Percentiles rank a stretch among this genome's conserved stretches.
Conservation (phyloP, 805 yeast genomes). For the Metschnikowia similis region DNA sequence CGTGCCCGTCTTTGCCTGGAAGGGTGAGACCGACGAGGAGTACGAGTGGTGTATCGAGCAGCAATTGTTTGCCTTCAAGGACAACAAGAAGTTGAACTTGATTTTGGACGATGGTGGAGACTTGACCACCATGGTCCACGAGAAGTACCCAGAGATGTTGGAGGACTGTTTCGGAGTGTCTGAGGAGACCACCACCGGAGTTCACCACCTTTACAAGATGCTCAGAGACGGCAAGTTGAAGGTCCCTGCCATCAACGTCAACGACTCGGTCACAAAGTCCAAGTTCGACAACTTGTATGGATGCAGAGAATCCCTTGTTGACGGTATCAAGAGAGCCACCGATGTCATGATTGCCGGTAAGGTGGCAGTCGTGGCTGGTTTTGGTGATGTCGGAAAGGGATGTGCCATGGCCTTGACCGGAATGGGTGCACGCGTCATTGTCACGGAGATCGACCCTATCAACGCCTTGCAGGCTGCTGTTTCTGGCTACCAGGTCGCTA, state of each 20-base stretch:
- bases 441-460: conserved; percentile 97
- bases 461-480: conserved; percentile 99
- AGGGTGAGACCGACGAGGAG: conserved; percentile 99
- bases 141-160: conserved; percentile 96
- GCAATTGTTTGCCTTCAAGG: conserved; percentile 97
- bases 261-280: conserved; percentile 98
- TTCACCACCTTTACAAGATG: conserved; percentile 97
- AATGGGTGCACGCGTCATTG: conserved; percentile 98
- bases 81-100: conserved; percentile 89
- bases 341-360: conserved; percentile 99
- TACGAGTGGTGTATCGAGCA: conserved; percentile 99
- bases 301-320: conserved; percentile 97
- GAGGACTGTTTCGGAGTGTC: conserved; percentile 92
- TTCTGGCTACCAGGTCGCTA: conserved; percentile 94
- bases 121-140: conserved; percentile 93
- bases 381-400: conserved; percentile 99
- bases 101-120: conserved; percentile 99
- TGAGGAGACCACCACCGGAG: conserved; percentile 99
- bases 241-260: conserved; percentile 99
- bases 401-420: conserved; percentile 98
- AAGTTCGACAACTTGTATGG: conserved; percentile 99
- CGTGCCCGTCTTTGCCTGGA: conserved; percentile 99
- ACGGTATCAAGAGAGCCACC: conserved; percentile 99
- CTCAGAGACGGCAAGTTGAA: conserved; percentile 80
- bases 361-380: conserved; percentile 98